These are phyloP conservation scores for Metschnikowia baotianmanensis DNA, from an alignment of 805 yeast species.

Conservation along the genomic window DNA sequence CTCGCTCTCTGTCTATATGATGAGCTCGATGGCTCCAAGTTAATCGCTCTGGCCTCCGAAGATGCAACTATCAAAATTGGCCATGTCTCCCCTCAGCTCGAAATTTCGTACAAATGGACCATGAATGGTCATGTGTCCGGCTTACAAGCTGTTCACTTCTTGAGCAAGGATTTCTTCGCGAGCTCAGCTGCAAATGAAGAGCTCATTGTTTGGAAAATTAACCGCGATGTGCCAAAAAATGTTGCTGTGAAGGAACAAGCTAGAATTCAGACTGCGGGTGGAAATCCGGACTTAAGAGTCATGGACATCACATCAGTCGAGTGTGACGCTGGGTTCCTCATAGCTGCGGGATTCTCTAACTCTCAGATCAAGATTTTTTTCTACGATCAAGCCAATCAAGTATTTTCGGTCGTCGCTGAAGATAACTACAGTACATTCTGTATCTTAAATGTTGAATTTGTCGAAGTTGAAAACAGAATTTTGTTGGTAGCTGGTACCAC, in stretches of 20 bases:
- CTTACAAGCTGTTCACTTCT: conserved; percentile 66
- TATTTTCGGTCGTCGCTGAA: conserved; percentile 43
- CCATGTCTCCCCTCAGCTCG: conserved; percentile 38
- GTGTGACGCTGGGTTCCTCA: conserved; percentile 43
- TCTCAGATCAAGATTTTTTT: conserved; percentile 70
- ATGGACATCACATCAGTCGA: conserved; percentile 71
- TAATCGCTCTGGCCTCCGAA: conserved; percentile 80
- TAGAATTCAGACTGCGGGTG: conserved; percentile 51
- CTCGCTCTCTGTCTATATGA: conserved; percentile 49
- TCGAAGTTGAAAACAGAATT: conserved; percentile 26
- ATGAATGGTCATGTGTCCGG: conserved; percentile 87
- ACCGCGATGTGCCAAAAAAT: conserved; percentile 27
- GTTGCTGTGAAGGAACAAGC: conserved; percentile 52
- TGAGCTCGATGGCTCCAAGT: conserved; percentile 28
- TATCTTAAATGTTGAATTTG: conserved; percentile 58
- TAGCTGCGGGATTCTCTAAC: conserved; percentile 81
- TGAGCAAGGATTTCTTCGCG: conserved; percentile 46
- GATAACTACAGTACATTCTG: conserved; percentile 74
- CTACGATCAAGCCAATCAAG: conserved; percentile 36
- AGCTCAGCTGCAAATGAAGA: conserved; percentile 85
- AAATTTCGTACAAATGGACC: conserved; percentile 51
- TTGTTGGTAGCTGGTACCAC: conserved; percentile 62
- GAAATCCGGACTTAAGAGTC: conserved; percentile 79
- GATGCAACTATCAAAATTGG: conserved; percentile 78
- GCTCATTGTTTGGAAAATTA: conserved; percentile 72